Base-by-base conservation (phyloP, 176 grass and related monocot species). In the Oryza longistaminata region DNA sequence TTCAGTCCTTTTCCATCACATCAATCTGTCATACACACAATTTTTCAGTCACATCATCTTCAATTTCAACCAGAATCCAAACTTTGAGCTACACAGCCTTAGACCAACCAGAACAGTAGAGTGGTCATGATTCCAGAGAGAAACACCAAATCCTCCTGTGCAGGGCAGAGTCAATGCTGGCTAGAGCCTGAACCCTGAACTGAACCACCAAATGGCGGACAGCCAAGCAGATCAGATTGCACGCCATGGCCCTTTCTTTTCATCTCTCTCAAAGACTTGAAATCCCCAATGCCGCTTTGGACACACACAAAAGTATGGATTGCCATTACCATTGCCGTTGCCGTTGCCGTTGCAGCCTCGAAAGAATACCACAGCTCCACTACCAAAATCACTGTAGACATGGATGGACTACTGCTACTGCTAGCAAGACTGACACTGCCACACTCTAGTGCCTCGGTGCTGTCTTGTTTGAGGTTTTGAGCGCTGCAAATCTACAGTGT, bases 391-490 rank as follows among this genome's bases (percentile, higher is more conserved):
- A 25, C 52, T 55, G 12, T 52, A 14, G 37, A 25, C 44, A n/a
- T n/a, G n/a, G n/a, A 43, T 49, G 24, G 22, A 49, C 45, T 31
- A 11, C 72, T 33, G 12, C 72, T 31, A 72, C 43, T 73, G 9
- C 68, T 43, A 39, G 37, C 37, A 39, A 39, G 37, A 39, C 37
- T 39, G 26, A 27, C 26, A 27, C 26, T 27, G 26, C 39, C 42
- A 71, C 16, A 24, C 3, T 71, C 37, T 44, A 62, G 29, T 26
- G 17, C 68, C 6, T 43, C 34, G 44, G 73, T 68, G 43, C 11
- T 76, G 27, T 62, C 80, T 31, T 73, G 80, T 74, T 26, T 73
- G n/a, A n/a, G n/a, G n/a, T n/a, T n/a, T n/a, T n/a, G 12, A 19
- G 49, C 80, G 11, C 58, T 62, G 58, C 58, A 62, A 62, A 62